Evolutionary conservation across 1,139 yeast species (phyloP), one percentile per base, ranked within the genome.

Genomic region (Saccharomyces hybrid): DNA sequence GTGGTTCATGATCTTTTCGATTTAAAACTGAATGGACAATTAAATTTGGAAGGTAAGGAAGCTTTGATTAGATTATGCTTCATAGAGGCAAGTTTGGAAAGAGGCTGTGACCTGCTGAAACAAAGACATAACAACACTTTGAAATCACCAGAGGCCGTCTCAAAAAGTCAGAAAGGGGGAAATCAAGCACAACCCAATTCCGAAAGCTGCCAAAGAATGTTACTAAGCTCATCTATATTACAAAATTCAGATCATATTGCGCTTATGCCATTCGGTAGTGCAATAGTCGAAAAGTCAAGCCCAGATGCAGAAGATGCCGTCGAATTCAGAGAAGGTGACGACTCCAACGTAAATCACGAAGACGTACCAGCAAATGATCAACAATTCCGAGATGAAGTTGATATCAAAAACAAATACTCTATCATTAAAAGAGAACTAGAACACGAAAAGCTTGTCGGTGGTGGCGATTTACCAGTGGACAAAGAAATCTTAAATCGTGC

Each of bases 1-100:
- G 76, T 85, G 0, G 83, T 84, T 52, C 76, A 76, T 49, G 85
- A 83, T 55, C 70, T 86, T 53, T 78, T 82, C 63, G 75, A 75
- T 52, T 67, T 84, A 38, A 84, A 85, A 66, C 68, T 78, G 27
- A 74, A 77, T 50, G 78, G 79, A 28, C 75, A 78, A 58, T 73
- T 86, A 61, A 81, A 76, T 56, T 63, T 82, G 3, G 86, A 84
- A 61, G 93, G 91, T 9, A 86, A 86, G 63, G 95, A 86, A 63
- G 82, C 88, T 0, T 72, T 86, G 53, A 77, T 86, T 42, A 75
- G 89, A 60, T 78, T 86, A 59, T 82, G 88, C 56, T 79, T 82
- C 57, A 75, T 86, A 54, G 90, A 86, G 68, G 80, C 86, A 8
- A 81, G 90, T 9, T 76, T 86, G 53, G 86, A 83, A 60, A 83